Evolutionary conservation across 1,284 basidiomycete species (phyloP), one percentile per base, ranked within the genome.

Genomic region (Sporisorium iseilematis-ciliati): DNA sequence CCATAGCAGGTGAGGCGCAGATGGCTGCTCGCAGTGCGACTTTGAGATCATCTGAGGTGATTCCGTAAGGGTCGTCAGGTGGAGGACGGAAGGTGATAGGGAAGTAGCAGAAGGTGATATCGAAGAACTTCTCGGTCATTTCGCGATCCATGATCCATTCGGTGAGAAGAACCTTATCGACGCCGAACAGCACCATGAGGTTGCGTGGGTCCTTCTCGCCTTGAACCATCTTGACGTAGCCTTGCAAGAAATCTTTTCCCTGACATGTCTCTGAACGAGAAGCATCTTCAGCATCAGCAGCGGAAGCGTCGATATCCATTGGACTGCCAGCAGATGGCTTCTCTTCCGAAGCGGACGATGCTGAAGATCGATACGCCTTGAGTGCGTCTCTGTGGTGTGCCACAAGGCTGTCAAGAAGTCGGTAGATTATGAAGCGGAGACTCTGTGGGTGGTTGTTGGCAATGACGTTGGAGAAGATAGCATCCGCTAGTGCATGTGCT

Each of bases 141-240:
- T 46, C 88, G 86, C 46, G 89, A 86, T 62, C 93, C 89, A 83
- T 70, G 70, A 96, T 91, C 81, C 98, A 98, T 78, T 97, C 94
- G 40, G 93, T 90, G 7, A 96, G 86, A 26, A 99, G 89, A 3
- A 95, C 92, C 21, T 90, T 89, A 65, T 91, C 92, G 65, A 99
- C 92, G 14, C 92, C 91, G 85, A 99, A 99, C 4, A 93, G 92
- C 8, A 96, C 85, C 75, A 97, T 89, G 7, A 99, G 88, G 86
- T 99, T 99, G 29, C 97, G 89, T 25, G 97, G 97, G 85, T 99
- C 97, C 84, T 99, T 99, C 86, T 99, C 97, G 25, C 95, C 95
- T 64, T 96, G 92, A 1, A 91, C 94, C 29, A 98, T 87, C 59
- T 86, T 86, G 54, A 92, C 89, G 85, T 97, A 99, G 42, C 91